Evolutionary conservation across 2,329 filamentous ascomycete species (phyloP).

Genomic region (Aspergillus sp.): DNA sequence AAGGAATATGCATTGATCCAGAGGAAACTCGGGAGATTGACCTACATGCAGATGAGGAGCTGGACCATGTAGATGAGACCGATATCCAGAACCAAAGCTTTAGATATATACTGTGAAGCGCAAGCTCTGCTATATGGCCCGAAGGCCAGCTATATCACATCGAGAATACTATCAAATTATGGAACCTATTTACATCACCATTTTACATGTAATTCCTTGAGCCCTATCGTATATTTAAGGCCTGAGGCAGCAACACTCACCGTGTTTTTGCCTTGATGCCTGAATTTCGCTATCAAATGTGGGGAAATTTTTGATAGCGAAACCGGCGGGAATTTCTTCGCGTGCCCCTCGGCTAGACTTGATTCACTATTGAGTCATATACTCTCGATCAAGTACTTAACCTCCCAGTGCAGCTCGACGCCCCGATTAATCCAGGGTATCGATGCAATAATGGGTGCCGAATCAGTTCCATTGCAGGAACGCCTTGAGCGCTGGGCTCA

Average conservation of each 20-base stretch:
- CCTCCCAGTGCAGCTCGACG: constrained; percentile 10
- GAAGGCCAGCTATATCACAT: no score
- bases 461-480: constrained; percentile 35
- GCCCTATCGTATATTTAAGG: neutral
- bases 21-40: constrained; percentile 13
- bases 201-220: no score
- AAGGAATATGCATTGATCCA: constrained; percentile 16
- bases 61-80: constrained; percentile 21
- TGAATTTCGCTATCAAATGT: constrained; percentile 7
- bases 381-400: neutral
- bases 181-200: no score
- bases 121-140: no score
- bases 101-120: neutral
- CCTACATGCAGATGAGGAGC: constrained; percentile 12
- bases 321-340: constrained; percentile 27
- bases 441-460: constrained; percentile 33
- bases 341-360: constrained; percentile 26
- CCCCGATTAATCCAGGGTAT: constrained; percentile 10
- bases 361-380: constrained; percentile 24
- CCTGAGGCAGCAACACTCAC: neutral
- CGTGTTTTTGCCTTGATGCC: neutral
- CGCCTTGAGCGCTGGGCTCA: constrained; percentile 45
- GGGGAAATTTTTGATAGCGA: constrained; percentile 21
- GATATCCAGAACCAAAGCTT: constrained; percentile 21
- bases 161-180: no score